Evolutionary conservation across 257 asterid genomes (phyloP), one percentile per base, ranked within the genome.

Genomic region (Solanum pennellii): DNA sequence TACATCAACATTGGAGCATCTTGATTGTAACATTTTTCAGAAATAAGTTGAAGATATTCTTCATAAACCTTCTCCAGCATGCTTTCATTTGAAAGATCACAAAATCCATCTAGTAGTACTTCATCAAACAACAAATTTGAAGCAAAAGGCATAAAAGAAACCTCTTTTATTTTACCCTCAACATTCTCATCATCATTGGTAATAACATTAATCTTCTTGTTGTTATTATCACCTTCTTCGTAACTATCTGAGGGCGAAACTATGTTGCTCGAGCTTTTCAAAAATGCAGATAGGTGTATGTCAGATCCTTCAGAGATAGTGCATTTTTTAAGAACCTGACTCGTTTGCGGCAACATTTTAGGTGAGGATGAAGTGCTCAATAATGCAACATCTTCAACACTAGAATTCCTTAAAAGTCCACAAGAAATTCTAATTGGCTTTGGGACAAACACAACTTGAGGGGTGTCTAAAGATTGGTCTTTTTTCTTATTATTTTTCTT

Each of bases 1-100:
- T 79, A 79, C 65, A 79, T 44, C 5, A 79, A 79, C 84, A 79
- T 45, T 80, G 68, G 41, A 79, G 27, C 37, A 79, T 77, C 62
- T 25, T 41, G 84, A 27, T 39, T 6, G 41, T 45, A 69, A 42
- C 82, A 85, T 18, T 69, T 69, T 37, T 85, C 87, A 27, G 87
- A 85, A 69, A 89, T 47, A 69, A 89, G 89, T 5, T 84, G 91
- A n/a, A 87, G 82, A 77, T 87, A 89, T 83, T 89, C 91, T 9
- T 89, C 89, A 31, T 87, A 89, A 12, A 89, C 77, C 25, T 84
- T 89, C 23, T 87, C 91, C 1, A 89, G 14, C 60, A 74, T 44
- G 31, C 44, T 71, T 2, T 76, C 83, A 35, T 35, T 29, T 73
- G 71, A 33, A 14, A 33, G 60, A 23, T 77, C 42, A 71, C 65